These are phyloP conservation scores for Parsonsia alboflavescens DNA, from an alignment of 257 asterid species.

Conservation along the genomic window DNA sequence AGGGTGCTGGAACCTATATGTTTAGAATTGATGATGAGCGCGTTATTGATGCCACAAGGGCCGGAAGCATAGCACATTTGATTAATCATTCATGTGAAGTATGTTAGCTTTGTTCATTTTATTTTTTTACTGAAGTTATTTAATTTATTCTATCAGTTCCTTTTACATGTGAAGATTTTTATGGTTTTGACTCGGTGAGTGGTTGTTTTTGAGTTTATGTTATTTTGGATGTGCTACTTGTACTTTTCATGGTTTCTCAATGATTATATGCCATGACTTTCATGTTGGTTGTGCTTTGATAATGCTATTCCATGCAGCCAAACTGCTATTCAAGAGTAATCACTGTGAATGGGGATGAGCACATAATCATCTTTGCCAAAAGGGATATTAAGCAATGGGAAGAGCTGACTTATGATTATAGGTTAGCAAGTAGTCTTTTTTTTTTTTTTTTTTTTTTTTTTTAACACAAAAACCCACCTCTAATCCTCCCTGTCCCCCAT, in stretches of 20 bases:
- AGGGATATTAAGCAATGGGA: conserved; percentile 82
- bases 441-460: not conserved
- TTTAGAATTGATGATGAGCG: conserved; percentile 84
- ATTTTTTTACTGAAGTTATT: conserved; percentile 12
- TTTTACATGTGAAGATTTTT: not conserved
- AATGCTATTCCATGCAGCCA: conserved; percentile 51
- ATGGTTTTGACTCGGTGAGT: not conserved
- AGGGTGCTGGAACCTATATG: conserved; percentile 99
- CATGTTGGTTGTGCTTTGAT: conserved; percentile 1
- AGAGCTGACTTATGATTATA: conserved; percentile 94
- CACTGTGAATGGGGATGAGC: conserved; percentile 59
- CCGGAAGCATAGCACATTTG: conserved; percentile 96
- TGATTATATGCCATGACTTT: not conserved
- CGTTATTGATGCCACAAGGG: conserved; percentile 95
- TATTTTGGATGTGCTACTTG: not conserved
- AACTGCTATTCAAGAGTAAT: conserved; percentile 92
- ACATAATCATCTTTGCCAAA: conserved; percentile 91
- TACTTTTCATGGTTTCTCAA: not conserved
- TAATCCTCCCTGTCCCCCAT: too few relatives aligned
- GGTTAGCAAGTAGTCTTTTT: conserved; percentile 40
- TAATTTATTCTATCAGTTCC: conserved; percentile 3
- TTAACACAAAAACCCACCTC: too few relatives aligned
- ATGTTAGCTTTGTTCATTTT: conserved; percentile 26
- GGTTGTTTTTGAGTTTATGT: not conserved
- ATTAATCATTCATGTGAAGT: conserved; percentile 98